A percentile compares a stretch with the other conserved stretches of the same genome.
Evolutionary conservation across 495 filamentous ascomycete species (phyloP).

Genomic region (Annulohypoxylon stygium): DNA sequence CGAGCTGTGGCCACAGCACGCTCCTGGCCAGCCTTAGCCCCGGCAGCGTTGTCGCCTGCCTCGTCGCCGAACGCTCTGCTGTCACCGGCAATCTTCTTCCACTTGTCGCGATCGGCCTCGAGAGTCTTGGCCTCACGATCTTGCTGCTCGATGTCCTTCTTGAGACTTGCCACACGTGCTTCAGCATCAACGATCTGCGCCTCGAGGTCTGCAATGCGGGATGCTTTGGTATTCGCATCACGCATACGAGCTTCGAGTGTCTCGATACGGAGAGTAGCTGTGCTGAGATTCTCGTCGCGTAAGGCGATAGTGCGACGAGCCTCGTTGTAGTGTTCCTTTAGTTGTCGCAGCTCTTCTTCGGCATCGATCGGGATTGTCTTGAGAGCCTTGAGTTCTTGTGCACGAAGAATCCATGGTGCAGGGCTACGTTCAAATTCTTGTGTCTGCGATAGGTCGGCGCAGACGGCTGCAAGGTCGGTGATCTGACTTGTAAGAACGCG

Average conservation of each 20-base stretch:
- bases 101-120: constrained; percentile 77
- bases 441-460: constrained; percentile 80
- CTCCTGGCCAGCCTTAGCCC: constrained; percentile 67
- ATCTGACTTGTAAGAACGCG: constrained; percentile 73
- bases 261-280: constrained; percentile 89
- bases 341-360: constrained; percentile 79
- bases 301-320: constrained; percentile 72
- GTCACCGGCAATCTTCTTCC: constrained; percentile 79
- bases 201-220: constrained; percentile 74
- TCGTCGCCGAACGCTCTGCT: constrained; percentile 68
- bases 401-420: constrained; percentile 86
- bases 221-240: constrained; percentile 78
- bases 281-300: constrained; percentile 75
- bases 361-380: constrained; percentile 83
- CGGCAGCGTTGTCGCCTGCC: constrained; percentile 52
- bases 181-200: constrained; percentile 68
- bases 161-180: constrained; percentile 67
- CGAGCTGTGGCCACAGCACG: constrained; percentile 75
- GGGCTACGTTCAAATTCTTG: constrained; percentile 82
- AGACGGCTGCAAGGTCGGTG: constrained; percentile 77
- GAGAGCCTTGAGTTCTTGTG: constrained; percentile 79
- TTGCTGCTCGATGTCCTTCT: constrained; percentile 72
- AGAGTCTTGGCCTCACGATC: constrained; percentile 69
- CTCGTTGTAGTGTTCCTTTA: constrained; percentile 80
- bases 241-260: constrained; percentile 84